Conservation (phyloP, 805 yeast genomes). For the Torulaspora gathmanii region DNA sequence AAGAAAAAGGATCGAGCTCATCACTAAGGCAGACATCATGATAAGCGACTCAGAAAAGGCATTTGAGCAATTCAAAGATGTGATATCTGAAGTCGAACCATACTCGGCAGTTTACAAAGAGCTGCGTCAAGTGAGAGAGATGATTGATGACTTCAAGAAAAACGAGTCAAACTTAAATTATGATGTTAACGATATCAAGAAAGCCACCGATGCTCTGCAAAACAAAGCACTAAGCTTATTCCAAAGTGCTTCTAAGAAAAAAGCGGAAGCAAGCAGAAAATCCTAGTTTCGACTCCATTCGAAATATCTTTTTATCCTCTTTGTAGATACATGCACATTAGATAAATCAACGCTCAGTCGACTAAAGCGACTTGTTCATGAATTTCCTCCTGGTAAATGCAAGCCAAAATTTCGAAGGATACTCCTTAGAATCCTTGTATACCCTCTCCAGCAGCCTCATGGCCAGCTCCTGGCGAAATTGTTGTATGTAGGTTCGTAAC, state of each 20-base stretch:
- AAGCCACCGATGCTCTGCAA: constrained; percentile 66
- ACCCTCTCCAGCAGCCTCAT: constrained; percentile 70
- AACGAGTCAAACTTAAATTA: constrained; percentile 47
- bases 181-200: constrained; percentile 52
- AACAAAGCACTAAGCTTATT: constrained; percentile 63
- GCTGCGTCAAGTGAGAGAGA: constrained; percentile 28
- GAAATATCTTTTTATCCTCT: neutral
- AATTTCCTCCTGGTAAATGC: constrained; percentile 92
- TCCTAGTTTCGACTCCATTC: neutral
- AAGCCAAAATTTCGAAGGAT: constrained; percentile 90
- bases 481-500: constrained; percentile 76
- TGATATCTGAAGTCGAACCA: constrained; percentile 44
- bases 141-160: constrained; percentile 49
- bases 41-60: constrained; percentile 85
- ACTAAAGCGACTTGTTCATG: constrained; percentile 66
- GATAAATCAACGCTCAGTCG: constrained; percentile 1
- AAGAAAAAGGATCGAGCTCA: constrained; percentile 61
- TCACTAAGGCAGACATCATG: constrained; percentile 68
- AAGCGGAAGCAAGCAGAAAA: constrained; percentile 9
- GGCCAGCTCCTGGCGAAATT: constrained; percentile 92
- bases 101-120: constrained; percentile 42
- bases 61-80: constrained; percentile 53
- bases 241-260: constrained; percentile 37
- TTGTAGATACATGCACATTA: constrained; percentile 8
- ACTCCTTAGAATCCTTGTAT: constrained; percentile 51